These are phyloP conservation scores for Arabis alpina DNA, from an alignment of 345 rosid species.

Conservation along the genomic window DNA sequence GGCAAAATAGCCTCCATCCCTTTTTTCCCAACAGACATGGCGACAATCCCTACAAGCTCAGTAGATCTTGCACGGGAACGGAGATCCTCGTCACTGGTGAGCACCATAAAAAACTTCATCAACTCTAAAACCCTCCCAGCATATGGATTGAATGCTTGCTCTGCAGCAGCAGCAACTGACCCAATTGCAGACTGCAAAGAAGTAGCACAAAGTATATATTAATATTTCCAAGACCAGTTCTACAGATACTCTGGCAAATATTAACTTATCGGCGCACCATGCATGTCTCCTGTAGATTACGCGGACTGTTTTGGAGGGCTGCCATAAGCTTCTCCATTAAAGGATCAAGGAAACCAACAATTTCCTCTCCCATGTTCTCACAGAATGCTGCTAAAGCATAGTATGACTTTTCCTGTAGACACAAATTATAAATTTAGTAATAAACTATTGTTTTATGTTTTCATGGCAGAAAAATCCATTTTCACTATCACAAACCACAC, in stretches of 20 bases:
- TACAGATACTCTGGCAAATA: slow-evolving; percentile 14
- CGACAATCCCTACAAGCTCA: slow-evolving; percentile 98
- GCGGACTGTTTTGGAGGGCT: slow-evolving; percentile 81
- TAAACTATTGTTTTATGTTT: slow-evolving; percentile 8
- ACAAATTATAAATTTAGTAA: slow-evolving; percentile 11
- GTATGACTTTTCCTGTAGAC: slow-evolving; percentile 86
- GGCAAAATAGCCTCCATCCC: slow-evolving; percentile 86
- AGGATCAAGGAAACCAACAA: slow-evolving; percentile 87
- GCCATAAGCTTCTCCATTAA: slow-evolving; percentile 87
- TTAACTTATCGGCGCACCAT: slow-evolving; percentile 60
- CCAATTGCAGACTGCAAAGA: slow-evolving; percentile 94
- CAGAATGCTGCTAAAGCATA: slow-evolving; percentile 99
- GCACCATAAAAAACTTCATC: slow-evolving; percentile 95
- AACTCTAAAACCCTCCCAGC: slow-evolving; percentile 90
- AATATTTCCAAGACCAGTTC: slow-evolving; percentile 14
- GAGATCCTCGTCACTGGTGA: slow-evolving; percentile 86
- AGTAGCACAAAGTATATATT: slow-evolving; percentile 22
- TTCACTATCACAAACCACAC: slow-evolving; percentile 11
- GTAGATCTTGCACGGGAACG: slow-evolving; percentile 96
- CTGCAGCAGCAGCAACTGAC: slow-evolving; percentile 97
- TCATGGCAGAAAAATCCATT: slow-evolving; percentile 2
- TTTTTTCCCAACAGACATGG: slow-evolving; percentile 91
- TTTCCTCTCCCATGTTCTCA: slow-evolving; percentile 98
- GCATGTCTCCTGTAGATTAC: slow-evolving; percentile 97
- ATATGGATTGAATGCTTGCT: slow-evolving; percentile 94